Evolutionary conservation across 805 yeast genomes (phyloP).

Genomic region (Myxozyma monticola): DNA sequence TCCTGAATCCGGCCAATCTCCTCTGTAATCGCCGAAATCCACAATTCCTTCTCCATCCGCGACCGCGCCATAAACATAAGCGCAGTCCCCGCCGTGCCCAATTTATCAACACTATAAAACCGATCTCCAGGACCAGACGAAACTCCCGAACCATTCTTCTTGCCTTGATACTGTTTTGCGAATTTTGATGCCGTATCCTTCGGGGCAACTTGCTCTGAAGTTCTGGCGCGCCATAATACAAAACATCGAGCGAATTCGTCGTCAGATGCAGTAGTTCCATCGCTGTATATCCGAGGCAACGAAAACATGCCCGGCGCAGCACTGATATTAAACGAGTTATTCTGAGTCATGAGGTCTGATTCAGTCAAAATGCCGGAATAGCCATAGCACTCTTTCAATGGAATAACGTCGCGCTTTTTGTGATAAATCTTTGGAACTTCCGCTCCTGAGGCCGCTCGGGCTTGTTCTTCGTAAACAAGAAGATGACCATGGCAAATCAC

Average conservation of each 20-base stretch:
- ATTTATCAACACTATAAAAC: constrained; percentile 46
- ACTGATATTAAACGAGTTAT: constrained; percentile 16
- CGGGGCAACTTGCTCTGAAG: not conserved
- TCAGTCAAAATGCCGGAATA: constrained; percentile 68
- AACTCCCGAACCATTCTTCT: not conserved
- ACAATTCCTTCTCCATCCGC: constrained; percentile 75
- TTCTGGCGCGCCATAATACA: constrained; percentile 62
- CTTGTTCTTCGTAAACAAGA: constrained; percentile 54
- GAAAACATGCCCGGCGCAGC: constrained; percentile 39
- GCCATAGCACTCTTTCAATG: constrained; percentile 67
- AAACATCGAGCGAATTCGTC: constrained; percentile 50
- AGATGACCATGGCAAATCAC: constrained; percentile 71
- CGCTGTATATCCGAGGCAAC: constrained; percentile 70
- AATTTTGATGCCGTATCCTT: constrained; percentile 8
- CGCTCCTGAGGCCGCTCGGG: constrained; percentile 50
- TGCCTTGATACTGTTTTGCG: constrained; percentile 15
- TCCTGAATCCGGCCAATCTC: constrained; percentile 36
- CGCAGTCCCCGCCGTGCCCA: constrained; percentile 67
- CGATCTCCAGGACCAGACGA: constrained; percentile 5
- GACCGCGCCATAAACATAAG: constrained; percentile 80
- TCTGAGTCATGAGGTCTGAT: constrained; percentile 50
- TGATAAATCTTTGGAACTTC: constrained; percentile 52
- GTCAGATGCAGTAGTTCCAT: constrained; percentile 84
- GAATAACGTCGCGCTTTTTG: constrained; percentile 56
- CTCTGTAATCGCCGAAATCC: constrained; percentile 56